Percentiles rank a stretch among this genome's conserved stretches.
Conservation (phyloP, 2,329 filamentous ascomycete genomes). For the Neofusicoccum laricinum region DNA sequence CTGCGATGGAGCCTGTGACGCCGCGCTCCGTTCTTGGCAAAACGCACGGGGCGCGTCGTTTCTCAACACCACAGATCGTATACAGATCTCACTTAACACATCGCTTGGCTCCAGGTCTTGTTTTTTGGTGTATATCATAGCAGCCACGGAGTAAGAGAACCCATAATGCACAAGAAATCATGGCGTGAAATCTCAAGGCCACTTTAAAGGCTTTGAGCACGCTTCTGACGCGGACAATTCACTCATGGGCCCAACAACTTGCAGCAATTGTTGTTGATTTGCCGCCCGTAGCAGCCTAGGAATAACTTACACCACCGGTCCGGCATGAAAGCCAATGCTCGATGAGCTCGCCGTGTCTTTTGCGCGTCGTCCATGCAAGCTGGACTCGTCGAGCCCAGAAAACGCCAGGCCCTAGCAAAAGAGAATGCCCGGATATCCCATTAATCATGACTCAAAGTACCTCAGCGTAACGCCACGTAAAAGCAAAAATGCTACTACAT, state of each 20-base stretch:
- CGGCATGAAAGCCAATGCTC: not conserved
- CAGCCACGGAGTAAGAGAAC: too few species aligned
- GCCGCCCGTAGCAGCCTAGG: not conserved
- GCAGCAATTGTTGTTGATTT: not conserved
- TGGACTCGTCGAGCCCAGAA: not conserved
- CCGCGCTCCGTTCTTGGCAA: constrained; percentile 1
- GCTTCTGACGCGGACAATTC: too few species aligned
- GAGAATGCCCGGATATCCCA: constrained; percentile 7
- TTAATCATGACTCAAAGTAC: not conserved
- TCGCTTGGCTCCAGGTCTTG: too few species aligned
- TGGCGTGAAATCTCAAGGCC: too few species aligned
- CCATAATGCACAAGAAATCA: too few species aligned
- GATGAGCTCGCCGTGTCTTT: not conserved
- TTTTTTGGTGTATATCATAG: too few species aligned
- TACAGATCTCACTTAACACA: not conserved
- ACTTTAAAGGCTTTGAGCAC: too few species aligned
- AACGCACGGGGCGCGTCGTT: not conserved
- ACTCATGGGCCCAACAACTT: too few species aligned
- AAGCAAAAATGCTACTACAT: constrained; percentile 6
- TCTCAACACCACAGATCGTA: not conserved
- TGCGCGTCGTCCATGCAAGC: not conserved
- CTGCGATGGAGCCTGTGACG: constrained; percentile 14
- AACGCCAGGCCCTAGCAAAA: constrained; percentile 8
- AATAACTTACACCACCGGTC: constrained; percentile 3
- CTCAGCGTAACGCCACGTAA: not conserved